A percentile compares a stretch with the other conserved stretches of the same genome.
These are phyloP conservation scores for Phanerochaete carnosa DNA, from an alignment of 768 basidiomycete genomes.

Conservation along the genomic window DNA sequence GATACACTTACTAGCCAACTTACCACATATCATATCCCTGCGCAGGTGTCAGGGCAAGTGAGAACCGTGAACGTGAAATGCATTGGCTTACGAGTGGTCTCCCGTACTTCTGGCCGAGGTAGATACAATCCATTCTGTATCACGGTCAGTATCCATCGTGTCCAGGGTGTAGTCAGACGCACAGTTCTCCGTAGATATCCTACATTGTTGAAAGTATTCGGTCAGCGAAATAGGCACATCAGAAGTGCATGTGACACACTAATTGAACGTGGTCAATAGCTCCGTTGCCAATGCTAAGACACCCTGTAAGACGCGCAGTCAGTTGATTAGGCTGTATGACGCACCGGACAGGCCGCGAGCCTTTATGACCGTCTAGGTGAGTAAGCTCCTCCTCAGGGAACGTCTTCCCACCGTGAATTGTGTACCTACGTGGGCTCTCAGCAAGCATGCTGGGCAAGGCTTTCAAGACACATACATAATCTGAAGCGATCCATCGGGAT, in stretches of 20 bases:
- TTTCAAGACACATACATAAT: conserved; percentile 59
- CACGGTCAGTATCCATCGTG: background rate
- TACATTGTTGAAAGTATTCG: conserved; percentile 25
- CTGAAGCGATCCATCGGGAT: conserved; percentile 88
- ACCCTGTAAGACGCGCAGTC: background rate
- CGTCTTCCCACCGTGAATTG: conserved; percentile 84
- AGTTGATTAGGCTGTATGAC: conserved; percentile 1
- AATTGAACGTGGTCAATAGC: conserved; percentile 92
- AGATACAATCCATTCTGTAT: conserved; percentile 89
- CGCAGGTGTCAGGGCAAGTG: background rate
- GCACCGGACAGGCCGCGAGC: conserved; percentile 74
- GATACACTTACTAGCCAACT: conserved; percentile 5
- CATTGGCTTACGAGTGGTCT: conserved; percentile 59
- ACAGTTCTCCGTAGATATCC: conserved; percentile 98
- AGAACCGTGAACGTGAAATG: no score
- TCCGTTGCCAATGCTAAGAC: conserved; percentile 81
- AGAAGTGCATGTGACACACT: conserved; percentile 32
- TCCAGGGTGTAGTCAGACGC: background rate
- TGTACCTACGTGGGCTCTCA: conserved; percentile 45
- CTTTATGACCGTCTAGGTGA: conserved; percentile 88
- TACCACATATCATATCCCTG: conserved; percentile 62
- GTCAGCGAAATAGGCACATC: background rate
- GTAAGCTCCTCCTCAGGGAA: conserved; percentile 76
- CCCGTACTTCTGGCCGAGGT: conserved; percentile 92
- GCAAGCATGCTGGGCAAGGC: background rate